Base-by-base conservation (phyloP, 2,329 filamentous ascomycete genomes). In the Fusarium sp. region DNA sequence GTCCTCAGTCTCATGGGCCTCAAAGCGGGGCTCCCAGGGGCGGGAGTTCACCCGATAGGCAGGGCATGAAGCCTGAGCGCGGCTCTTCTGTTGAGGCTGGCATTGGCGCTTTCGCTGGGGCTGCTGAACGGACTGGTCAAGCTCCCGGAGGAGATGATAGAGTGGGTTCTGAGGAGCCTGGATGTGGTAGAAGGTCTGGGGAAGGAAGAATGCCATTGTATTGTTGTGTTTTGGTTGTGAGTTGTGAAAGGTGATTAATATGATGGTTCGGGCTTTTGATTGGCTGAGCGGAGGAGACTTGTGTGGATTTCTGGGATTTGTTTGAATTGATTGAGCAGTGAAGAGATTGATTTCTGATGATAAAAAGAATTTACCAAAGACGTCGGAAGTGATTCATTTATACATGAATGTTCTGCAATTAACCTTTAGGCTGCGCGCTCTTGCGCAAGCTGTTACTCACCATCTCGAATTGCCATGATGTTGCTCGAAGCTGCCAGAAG, bases 1-100 rank as follows among this genome's bases (percentile, higher is more conserved):
- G 16, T 88, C 82, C 65, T 88, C 86, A 7, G 86, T 60, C 44
- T 66, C 64, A 3, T 66, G 51, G 14, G 61, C 51, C 24, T 66
- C 64, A 7, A 66, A 66, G 3, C 38, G 64, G 20, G 64, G 64
- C 6, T 66, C 64, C 64, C 64, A 66, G 35, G 64, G 64, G 26
- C 61, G 61, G 14, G 26, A 28, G 16, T 22, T 60, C 0, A 66
- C 51, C 14, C 33, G 44, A 44, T 59, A 60, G 16, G 51, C 7
- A 7, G 64, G 61, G 28, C 38, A 44, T 7, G 22, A 20, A 51
- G 33, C 44, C 86, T 83, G 42, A 51, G 50, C 42, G 3, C 15
- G 56, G 50, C 18, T 35, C 42, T 47, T 51, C 8, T 68, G 64
- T 7, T 68, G 65, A 68, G 64, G 36, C 31, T 68, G 56, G 28